Base-by-base conservation (phyloP, 306 rosid genomes). In the Rubus idaeus region DNA sequence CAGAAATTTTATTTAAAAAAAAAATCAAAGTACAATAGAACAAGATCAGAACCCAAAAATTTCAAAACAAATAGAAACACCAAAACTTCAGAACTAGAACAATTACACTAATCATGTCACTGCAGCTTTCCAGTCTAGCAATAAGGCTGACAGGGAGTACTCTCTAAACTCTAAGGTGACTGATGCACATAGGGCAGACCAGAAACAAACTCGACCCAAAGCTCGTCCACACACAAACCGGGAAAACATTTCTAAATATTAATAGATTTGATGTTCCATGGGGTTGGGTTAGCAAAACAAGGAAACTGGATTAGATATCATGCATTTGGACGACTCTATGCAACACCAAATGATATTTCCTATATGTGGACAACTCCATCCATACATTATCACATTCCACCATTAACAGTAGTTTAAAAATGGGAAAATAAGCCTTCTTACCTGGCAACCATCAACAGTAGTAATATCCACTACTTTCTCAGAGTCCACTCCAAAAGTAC, bases 381-480 rank as follows among this genome's bases (percentile, higher is more conserved):
- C 20, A 51, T 16, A 51, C 56, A 51, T 51, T 63, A 49, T 11
- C 37, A 39, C 52, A 45, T 20, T 55, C 35, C 35, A 61, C 4
- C 58, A 16, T n/a, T n/a, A n/a, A n/a, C n/a, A n/a, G 42, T 55
- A 23, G 6, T 23, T 46, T 21, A 71, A 6, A 8, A 5, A 42
- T 3, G 47, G 14, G 49, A 82, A 72, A 75, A 84, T 68, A 50
- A 72, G 81, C 52, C 40, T 50, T 49, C 69, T 74, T 87, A 94
- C 98, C 98, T 92, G 98, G 87, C 96, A 94, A 76, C 98, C 98
- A 76, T 94, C 98, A 40, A 94, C 91, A 35, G 96, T 94, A 52
- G 93, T 89, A 63, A 92, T 89, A 80, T 91, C 98, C 81, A 91
- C 95, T 77, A 90, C 70, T 84, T 86, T 80, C 86, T 91, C 93